Evolutionary conservation across 2,329 filamentous ascomycete species (phyloP).

Genomic region (Claviceps monticola): DNA sequence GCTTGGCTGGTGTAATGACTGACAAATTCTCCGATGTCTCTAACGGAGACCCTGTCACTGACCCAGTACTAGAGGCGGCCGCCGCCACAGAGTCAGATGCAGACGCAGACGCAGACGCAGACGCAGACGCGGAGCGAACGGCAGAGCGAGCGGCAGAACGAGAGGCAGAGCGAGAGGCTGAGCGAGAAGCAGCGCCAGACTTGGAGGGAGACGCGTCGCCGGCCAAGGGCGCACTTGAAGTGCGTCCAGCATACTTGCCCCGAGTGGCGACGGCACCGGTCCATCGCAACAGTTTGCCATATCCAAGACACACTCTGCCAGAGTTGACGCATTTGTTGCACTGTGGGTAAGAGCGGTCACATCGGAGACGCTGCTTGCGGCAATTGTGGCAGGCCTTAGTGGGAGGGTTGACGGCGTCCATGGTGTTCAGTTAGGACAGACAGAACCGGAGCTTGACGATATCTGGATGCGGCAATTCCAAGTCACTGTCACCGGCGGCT

Average conservation of each 20-base stretch:
- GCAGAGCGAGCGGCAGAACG: not conserved
- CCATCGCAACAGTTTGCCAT: constrained; percentile 39
- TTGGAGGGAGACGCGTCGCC: not conserved
- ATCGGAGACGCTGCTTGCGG: constrained; percentile 37
- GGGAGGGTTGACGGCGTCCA: constrained; percentile 10
- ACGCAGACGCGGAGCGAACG: not conserved
- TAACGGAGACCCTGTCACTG: constrained; percentile 1
- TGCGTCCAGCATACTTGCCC: constrained; percentile 27
- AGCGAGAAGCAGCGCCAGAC: not conserved
- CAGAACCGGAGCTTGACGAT: not conserved
- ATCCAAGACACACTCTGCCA: constrained; percentile 38
- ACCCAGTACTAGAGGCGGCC: not conserved
- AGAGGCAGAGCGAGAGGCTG: not conserved
- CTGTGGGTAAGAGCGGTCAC: constrained; percentile 35
- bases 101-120: not conserved
- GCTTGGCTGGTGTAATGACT: not conserved
- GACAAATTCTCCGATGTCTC: constrained; percentile 7
- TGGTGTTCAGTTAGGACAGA: not conserved
- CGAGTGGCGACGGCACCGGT: constrained; percentile 31
- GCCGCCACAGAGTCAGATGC: not conserved
- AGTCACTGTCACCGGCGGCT: constrained; percentile 4
- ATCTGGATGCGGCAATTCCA: constrained; percentile 3
- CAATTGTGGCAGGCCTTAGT: constrained; percentile 38
- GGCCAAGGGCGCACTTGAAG: constrained; percentile 18
- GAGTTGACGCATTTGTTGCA: constrained; percentile 36